Percentiles rank a stretch among this genome's conserved stretches.
phyloP scores from a whole-genome alignment of 1,284 basidiomycete genomes.

The Stereum hirsutum region DNA sequence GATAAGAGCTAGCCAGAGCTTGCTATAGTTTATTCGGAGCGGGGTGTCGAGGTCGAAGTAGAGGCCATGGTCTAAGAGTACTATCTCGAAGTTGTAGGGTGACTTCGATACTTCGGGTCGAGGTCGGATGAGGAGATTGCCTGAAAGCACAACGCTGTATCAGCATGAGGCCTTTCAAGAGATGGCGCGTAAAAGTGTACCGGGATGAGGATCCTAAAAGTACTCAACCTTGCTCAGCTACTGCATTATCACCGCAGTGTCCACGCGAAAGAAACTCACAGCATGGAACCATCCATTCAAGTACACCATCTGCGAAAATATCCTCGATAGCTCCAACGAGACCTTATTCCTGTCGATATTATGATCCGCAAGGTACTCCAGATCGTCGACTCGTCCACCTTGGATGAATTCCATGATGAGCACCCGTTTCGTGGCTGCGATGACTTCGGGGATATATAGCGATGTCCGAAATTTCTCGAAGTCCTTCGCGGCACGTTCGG shows the following conservation, averaged over 20 bases:
- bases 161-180: neutral
- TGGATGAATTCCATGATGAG: conserved; percentile 93
- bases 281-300: conserved; percentile 89
- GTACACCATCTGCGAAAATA: conserved; percentile 96
- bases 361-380: conserved; percentile 76
- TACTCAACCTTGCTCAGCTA: too few relatives aligned
- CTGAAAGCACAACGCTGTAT: conserved; percentile 24
- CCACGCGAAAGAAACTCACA: conserved; percentile 29
- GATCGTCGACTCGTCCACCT: conserved; percentile 86
- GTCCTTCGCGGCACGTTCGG: conserved; percentile 61
- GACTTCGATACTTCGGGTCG: conserved; percentile 55
- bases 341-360: conserved; percentile 93
- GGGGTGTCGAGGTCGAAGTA: conserved; percentile 85
- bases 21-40: conserved; percentile 73
- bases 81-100: conserved; percentile 92
- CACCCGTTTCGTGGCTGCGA: conserved; percentile 79
- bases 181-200: conserved; percentile 7
- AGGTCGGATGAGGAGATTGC: conserved; percentile 88
- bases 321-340: conserved; percentile 79
- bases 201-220: conserved; percentile 66
- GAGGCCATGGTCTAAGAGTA: conserved; percentile 84
- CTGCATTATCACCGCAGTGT: neutral
- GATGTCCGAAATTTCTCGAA: conserved; percentile 73
- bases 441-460: conserved; percentile 86
- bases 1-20: conserved; percentile 84